Evolutionary conservation across 148 eudicot species (phyloP).

Genomic region (Vaccinium vitisidaea): DNA sequence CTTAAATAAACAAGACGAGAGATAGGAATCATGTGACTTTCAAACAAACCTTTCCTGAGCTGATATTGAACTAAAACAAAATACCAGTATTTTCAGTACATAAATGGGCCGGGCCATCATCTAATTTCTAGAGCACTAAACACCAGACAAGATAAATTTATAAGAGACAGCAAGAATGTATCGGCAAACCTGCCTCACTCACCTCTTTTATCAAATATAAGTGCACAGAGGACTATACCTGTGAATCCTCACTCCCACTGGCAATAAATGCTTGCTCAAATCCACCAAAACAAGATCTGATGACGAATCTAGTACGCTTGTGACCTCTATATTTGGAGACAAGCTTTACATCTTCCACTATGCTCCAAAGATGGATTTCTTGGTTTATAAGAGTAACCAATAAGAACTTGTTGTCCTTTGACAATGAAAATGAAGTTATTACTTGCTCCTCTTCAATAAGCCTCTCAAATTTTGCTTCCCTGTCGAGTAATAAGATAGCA

Average conservation of each 20-base stretch:
- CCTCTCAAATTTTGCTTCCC: constrained; percentile 58
- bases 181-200: neutral
- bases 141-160: constrained; percentile 5
- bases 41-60: constrained; percentile 1
- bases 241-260: constrained; percentile 95
- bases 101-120: neutral
- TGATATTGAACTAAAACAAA: neutral
- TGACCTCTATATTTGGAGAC: constrained; percentile 77
- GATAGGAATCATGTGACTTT: neutral
- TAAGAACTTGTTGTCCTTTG: constrained; percentile 66
- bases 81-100: neutral
- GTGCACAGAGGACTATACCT: constrained; percentile 42
- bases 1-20: neutral
- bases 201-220: neutral
- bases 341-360: constrained; percentile 51
- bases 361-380: constrained; percentile 87
- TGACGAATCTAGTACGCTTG: constrained; percentile 63
- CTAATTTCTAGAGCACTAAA: neutral
- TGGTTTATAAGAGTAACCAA: constrained; percentile 65
- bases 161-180: neutral
- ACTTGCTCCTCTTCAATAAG: constrained; percentile 64
- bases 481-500: constrained; percentile 45
- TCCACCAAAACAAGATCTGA: constrained; percentile 94
- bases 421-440: constrained; percentile 74
- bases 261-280: constrained; percentile 84